A percentile compares a stretch with the other conserved stretches of the same genome.
phyloP scores from a whole-genome alignment of 345 rosid species.

The Brassica carinata region DNA sequence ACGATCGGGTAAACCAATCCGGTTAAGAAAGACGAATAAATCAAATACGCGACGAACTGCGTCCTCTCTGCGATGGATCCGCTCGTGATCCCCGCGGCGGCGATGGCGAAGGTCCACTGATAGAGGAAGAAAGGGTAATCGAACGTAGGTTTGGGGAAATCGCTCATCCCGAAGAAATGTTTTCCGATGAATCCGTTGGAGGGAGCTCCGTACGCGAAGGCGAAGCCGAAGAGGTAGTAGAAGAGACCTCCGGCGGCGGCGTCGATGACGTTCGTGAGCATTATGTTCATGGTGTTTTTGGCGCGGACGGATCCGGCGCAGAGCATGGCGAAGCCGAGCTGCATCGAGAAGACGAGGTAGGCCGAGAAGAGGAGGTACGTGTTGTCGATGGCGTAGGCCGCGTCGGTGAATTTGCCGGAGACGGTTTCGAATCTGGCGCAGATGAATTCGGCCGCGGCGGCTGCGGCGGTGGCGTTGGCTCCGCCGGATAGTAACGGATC shows the following conservation, averaged over 20 bases:
- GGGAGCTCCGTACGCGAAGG: constrained; percentile 39
- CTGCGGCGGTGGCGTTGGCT: constrained; percentile 32
- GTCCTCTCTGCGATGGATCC: constrained; percentile 77
- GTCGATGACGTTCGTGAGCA: constrained; percentile 50
- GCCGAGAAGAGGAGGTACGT: constrained; percentile 53
- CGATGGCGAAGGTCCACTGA: constrained; percentile 67
- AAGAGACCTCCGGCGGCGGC: constrained; percentile 44
- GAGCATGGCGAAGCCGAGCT: constrained; percentile 52
- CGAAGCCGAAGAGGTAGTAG: constrained; percentile 43
- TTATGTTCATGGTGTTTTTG: constrained; percentile 46
- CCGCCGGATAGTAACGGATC: constrained; percentile 25
- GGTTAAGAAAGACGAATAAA: constrained; percentile 64
- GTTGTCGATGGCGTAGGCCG: constrained; percentile 47
- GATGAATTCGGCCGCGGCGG: constrained; percentile 38
- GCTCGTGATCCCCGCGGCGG: constrained; percentile 57
- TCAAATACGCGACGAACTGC: constrained; percentile 66
- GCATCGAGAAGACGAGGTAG: constrained; percentile 50
- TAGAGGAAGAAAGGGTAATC: constrained; percentile 63
- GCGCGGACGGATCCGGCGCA: constrained; percentile 56
- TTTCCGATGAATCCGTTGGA: constrained; percentile 42
- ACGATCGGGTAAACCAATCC: constrained; percentile 68
- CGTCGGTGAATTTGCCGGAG: constrained; percentile 39
- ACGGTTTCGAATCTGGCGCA: constrained; percentile 34
- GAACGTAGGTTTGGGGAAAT: constrained; percentile 27
- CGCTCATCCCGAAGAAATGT: constrained; percentile 37